phyloP scores from a whole-genome alignment of 2,329 filamentous ascomycete genomes.

The Colletotrichum karsti region DNA sequence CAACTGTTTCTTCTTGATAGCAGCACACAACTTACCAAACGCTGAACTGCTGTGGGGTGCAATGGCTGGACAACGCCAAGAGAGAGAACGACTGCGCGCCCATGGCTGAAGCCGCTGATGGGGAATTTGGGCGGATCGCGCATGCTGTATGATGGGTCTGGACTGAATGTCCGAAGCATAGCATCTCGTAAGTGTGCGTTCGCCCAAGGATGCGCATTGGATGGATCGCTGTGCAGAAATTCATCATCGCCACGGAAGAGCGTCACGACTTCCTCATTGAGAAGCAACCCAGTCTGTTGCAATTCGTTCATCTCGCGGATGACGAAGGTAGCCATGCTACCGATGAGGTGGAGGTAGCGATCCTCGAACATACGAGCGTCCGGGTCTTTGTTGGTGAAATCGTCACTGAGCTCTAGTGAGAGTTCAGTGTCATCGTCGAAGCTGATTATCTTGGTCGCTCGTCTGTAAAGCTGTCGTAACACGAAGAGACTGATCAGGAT shows the following conservation, averaged over 20 bases:
- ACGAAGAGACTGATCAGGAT: conserved; percentile 48
- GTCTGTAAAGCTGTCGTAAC: conserved; percentile 50
- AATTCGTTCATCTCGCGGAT: conserved; percentile 46
- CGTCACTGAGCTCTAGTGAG: conserved; percentile 41
- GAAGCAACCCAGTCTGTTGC: conserved; percentile 42
- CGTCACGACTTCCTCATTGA: conserved; percentile 43
- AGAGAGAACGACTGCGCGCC: conserved; percentile 38
- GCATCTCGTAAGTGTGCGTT: conserved; percentile 18
- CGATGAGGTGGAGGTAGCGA: conserved; percentile 46
- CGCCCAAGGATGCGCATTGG: conserved; percentile 8
- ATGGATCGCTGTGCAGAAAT: conserved; percentile 2
- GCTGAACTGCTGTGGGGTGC: conserved; percentile 40
- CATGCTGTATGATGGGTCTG: conserved; percentile 15
- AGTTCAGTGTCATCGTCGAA: conserved; percentile 29
- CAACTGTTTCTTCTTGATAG: neutral
- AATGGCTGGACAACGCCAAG: conserved; percentile 49
- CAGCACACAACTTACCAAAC: conserved; percentile 39
- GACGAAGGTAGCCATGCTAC: conserved; percentile 44
- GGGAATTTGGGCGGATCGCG: conserved; percentile 26
- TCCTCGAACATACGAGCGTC: conserved; percentile 36
- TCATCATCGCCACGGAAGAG: conserved; percentile 42
- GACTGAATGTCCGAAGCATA: conserved; percentile 20
- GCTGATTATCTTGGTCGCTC: conserved; percentile 42
- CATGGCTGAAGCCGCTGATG: conserved; percentile 25
- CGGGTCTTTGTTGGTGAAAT: conserved; percentile 34